These are phyloP conservation scores for Plantago coronopus DNA, from an alignment of 305 asterid genomes.

Conservation along the genomic window DNA sequence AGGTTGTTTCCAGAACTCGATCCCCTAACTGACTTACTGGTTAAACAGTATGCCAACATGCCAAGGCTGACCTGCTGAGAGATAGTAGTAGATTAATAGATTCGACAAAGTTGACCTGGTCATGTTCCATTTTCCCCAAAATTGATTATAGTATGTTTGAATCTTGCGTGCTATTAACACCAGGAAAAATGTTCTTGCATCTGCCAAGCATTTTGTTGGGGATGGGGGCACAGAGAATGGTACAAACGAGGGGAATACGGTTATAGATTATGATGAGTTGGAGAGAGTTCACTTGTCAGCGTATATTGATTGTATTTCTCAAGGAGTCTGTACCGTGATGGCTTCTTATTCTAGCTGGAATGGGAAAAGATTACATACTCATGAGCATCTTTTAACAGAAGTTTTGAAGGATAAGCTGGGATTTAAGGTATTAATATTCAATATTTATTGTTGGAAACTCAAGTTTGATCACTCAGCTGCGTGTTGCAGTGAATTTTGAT, in stretches of 20 bases:
- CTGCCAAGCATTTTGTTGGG: constrained; percentile 60
- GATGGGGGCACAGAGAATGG: constrained; percentile 57
- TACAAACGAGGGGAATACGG: constrained; percentile 49
- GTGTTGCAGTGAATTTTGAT: background rate
- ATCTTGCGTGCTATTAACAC: constrained; percentile 21
- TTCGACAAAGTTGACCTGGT: constrained; percentile 9
- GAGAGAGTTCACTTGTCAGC: constrained; percentile 83
- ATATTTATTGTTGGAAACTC: constrained; percentile 18
- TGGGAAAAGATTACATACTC: constrained; percentile 55
- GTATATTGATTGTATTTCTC: constrained; percentile 73
- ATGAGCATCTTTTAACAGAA: constrained; percentile 66
- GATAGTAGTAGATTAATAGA: background rate
- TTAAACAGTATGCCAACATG: background rate
- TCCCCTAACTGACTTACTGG: background rate
- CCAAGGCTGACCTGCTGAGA: background rate
- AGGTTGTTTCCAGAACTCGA: background rate
- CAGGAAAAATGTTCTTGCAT: constrained; percentile 50
- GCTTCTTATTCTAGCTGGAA: constrained; percentile 91
- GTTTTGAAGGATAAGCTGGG: constrained; percentile 82
- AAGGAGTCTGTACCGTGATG: constrained; percentile 90
- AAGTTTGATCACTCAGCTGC: background rate
- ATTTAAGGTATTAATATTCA: constrained; percentile 55
- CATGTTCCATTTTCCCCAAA: constrained; percentile 19
- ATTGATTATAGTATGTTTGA: constrained; percentile 18
- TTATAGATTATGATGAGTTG: constrained; percentile 56